Conservation (phyloP, 768 basidiomycete species). For the Phaeotremella skinneri region DNA sequence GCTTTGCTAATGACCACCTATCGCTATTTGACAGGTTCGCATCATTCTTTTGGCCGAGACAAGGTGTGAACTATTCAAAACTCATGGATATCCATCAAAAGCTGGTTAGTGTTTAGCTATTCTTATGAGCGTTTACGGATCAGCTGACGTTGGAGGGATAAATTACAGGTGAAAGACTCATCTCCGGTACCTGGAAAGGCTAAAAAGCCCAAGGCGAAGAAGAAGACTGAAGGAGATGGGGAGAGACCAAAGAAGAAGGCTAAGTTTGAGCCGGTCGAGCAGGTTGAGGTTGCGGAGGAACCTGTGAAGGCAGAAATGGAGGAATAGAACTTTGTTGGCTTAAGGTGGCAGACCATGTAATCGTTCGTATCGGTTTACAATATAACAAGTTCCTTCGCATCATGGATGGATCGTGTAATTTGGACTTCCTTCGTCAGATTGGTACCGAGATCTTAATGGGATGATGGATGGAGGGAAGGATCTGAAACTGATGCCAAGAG, state of each 20-base stretch:
- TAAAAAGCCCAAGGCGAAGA: not conserved
- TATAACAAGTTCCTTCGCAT: too few relatives aligned
- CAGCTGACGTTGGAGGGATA: not conserved
- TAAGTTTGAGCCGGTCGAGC: too few relatives aligned
- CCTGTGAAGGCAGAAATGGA: not conserved
- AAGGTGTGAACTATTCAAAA: slow-evolving; percentile 82
- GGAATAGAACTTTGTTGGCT: not conserved
- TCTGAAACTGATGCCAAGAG: too few relatives aligned
- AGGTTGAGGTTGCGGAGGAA: not conserved
- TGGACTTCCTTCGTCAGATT: too few relatives aligned
- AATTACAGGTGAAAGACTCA: slow-evolving; percentile 25
- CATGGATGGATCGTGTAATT: too few relatives aligned
- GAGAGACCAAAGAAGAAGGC: not conserved
- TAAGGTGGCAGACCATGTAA: too few relatives aligned
- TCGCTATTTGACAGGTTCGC: slow-evolving; percentile 64
- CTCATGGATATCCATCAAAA: slow-evolving; percentile 93
- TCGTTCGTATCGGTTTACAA: too few relatives aligned
- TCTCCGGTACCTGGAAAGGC: slow-evolving; percentile 15
- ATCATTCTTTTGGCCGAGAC: slow-evolving; percentile 95
- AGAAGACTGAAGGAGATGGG: slow-evolving; percentile 1
- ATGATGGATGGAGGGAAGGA: too few relatives aligned
- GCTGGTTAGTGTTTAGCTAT: slow-evolving; percentile 58
- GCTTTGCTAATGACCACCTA: slow-evolving; percentile 2
- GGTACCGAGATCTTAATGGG: too few relatives aligned
- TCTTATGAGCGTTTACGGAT: not conserved